phyloP scores from a whole-genome alignment of 257 asterid species.

The Solanum peruvianum region DNA sequence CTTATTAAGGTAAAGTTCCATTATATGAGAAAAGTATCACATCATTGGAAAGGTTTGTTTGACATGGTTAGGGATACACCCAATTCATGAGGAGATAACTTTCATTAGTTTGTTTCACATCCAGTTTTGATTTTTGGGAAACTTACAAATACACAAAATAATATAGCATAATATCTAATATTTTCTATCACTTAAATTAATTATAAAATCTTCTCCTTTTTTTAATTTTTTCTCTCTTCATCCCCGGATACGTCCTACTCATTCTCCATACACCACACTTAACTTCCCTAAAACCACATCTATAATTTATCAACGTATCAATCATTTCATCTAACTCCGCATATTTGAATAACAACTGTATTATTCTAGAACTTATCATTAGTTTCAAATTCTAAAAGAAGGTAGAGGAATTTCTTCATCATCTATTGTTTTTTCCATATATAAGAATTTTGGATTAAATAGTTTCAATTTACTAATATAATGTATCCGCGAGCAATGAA shows the following conservation, averaged over 20 bases:
- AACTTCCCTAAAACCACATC: neutral
- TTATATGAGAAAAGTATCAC: no score
- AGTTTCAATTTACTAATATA: no score
- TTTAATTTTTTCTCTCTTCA: neutral
- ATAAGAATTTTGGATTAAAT: no score
- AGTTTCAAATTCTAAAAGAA: neutral
- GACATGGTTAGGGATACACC: no score
- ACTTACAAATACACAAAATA: neutral
- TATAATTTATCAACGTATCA: neutral
- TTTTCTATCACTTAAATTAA: no score
- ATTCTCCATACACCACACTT: neutral
- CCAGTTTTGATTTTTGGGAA: neutral
- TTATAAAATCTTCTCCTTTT: neutral
- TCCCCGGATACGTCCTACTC: neutral
- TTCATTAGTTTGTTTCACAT: neutral
- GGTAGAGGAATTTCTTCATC: neutral
- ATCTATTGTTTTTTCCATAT: neutral
- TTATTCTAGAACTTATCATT: neutral
- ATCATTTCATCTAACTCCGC: neutral
- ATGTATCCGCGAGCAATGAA: neutral
- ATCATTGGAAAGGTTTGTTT: no score
- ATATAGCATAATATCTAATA: neutral
- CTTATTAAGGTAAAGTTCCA: neutral
- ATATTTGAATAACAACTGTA: neutral
- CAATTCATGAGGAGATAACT: neutral